A percentile compares a stretch with the other conserved stretches of the same genome.
These are phyloP conservation scores for Hypoxylon rickii DNA, from an alignment of 495 filamentous ascomycete species.

Conservation along the genomic window DNA sequence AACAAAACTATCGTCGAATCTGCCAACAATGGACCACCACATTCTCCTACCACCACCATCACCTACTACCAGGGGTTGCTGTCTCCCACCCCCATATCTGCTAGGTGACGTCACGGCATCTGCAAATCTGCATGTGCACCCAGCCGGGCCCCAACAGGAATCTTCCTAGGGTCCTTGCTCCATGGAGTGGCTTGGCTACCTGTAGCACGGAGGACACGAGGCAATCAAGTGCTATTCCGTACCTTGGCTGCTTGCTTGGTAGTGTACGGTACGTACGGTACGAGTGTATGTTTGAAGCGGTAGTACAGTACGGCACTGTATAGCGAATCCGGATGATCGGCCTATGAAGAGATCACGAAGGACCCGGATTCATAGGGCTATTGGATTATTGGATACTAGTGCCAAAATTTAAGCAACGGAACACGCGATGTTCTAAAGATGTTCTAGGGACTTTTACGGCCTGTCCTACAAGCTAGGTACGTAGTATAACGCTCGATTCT, in stretches of 20 bases:
- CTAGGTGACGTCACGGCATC: slow-evolving; percentile 33
- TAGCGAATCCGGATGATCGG: slow-evolving; percentile 23
- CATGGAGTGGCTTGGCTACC: slow-evolving; percentile 16
- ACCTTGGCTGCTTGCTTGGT: too few relatives aligned
- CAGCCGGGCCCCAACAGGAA: slow-evolving; percentile 27
- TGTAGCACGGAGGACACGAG: slow-evolving; percentile 10
- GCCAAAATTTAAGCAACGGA: slow-evolving; percentile 21
- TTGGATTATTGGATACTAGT: slow-evolving; percentile 19
- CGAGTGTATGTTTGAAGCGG: not conserved
- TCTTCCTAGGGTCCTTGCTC: slow-evolving; percentile 17
- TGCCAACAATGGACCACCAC: too few relatives aligned
- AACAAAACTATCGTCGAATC: too few relatives aligned
- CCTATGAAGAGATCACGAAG: slow-evolving; percentile 21
- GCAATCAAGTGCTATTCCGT: slow-evolving; percentile 9
- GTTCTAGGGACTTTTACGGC: slow-evolving; percentile 6
- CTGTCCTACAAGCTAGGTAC: too few relatives aligned
- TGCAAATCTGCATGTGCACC: slow-evolving; percentile 36
- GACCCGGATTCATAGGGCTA: slow-evolving; percentile 27
- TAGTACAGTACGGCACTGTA: not conserved
- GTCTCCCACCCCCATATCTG: slow-evolving; percentile 12
- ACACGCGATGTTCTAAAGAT: slow-evolving; percentile 19
- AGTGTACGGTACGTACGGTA: too few relatives aligned
- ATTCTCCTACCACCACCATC: too few relatives aligned
- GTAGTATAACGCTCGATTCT: too few relatives aligned
- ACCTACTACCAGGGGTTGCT: slow-evolving; percentile 6